A percentile compares a stretch with the other conserved stretches of the same genome.
Conservation (phyloP, 495 filamentous ascomycete genomes). For the Cercophora scortea region DNA sequence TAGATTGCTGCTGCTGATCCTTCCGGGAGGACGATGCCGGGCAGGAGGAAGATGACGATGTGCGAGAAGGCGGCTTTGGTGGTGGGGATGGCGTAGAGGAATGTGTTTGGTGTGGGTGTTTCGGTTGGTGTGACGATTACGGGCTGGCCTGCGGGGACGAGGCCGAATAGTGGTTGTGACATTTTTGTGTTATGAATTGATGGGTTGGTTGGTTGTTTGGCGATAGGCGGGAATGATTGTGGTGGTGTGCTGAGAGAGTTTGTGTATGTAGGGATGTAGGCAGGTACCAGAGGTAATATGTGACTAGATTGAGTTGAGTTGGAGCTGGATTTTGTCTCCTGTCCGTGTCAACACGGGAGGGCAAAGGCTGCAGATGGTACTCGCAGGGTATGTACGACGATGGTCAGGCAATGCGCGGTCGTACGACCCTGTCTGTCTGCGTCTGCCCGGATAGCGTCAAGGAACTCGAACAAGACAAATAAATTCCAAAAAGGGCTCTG, state of each 20-base stretch:
- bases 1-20: constrained; percentile 85
- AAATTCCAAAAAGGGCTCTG: too few species aligned
- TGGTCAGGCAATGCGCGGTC: background rate
- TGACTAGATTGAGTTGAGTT: too few species aligned
- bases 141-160: constrained; percentile 44
- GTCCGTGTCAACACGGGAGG: background rate
- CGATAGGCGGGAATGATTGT: too few species aligned
- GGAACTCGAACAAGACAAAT: too few species aligned
- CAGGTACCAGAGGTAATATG: too few species aligned
- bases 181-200: background rate
- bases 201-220: too few species aligned
- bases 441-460: too few species aligned
- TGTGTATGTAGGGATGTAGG: too few species aligned
- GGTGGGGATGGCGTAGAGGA: constrained; percentile 38
- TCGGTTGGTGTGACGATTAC: constrained; percentile 36
- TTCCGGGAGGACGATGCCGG: constrained; percentile 63
- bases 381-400: background rate
- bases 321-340: background rate
- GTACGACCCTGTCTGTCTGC: too few species aligned
- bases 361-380: background rate
- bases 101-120: constrained; percentile 27
- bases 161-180: constrained; percentile 34
- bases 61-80: constrained; percentile 53
- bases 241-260: too few species aligned
- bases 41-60: constrained; percentile 83